Conservation (phyloP, 495 filamentous ascomycete genomes). For the Tirmania nivea region DNA sequence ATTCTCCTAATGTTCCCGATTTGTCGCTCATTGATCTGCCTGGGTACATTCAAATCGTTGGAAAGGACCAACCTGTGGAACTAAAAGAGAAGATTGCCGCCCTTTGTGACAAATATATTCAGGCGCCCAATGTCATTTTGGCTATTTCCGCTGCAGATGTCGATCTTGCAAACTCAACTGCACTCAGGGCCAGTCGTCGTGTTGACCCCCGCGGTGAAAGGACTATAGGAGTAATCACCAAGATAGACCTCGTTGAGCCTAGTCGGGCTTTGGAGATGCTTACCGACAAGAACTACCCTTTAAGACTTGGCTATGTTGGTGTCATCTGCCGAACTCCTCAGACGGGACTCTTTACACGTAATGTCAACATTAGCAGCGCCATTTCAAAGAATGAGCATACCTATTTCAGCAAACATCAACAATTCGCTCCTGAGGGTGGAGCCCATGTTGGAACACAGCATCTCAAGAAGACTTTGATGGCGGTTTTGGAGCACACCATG, state of each 20-base stretch:
- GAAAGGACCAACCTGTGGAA: conserved; percentile 71
- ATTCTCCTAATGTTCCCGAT: conserved; percentile 87
- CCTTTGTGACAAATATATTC: conserved; percentile 96
- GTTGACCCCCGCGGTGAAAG: conserved; percentile 89
- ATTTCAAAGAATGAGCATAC: conserved; percentile 75
- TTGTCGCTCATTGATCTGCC: conserved; percentile 91
- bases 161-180: conserved; percentile 89
- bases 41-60: conserved; percentile 89
- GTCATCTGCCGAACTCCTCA: conserved; percentile 64
- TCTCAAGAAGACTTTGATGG: conserved; percentile 85
- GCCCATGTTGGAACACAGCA: conserved; percentile 64
- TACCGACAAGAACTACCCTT: conserved; percentile 74
- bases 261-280: conserved; percentile 55
- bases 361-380: conserved; percentile 53
- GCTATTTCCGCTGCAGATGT: conserved; percentile 96
- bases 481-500: conserved; percentile 93
- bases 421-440: conserved; percentile 42
- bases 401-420: conserved; percentile 67
- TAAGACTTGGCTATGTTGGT: conserved; percentile 90
- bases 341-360: conserved; percentile 62
- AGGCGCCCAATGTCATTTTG: conserved; percentile 83
- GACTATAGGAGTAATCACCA: conserved; percentile 94
- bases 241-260: conserved; percentile 94
- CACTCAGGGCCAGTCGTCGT: conserved; percentile 67
- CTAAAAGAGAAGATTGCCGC: conserved; percentile 90